Base-by-base conservation (phyloP, 192 early-diverging fungal genomes). In the Coemansia sp. region DNA sequence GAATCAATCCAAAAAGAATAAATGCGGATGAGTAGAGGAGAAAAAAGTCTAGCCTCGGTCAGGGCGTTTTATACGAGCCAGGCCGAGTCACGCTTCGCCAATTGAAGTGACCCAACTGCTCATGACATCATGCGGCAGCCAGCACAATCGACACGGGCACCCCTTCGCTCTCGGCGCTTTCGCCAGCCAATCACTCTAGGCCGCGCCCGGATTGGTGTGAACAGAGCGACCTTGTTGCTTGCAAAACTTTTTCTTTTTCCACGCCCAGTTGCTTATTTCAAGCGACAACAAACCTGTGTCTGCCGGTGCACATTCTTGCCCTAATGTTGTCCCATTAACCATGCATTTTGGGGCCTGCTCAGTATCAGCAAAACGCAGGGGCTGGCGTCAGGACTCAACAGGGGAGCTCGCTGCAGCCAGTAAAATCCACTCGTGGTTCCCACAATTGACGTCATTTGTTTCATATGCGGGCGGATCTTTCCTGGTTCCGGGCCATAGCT, bases 341-440 rank as follows among this genome's bases (percentile, higher is more conserved):
- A 42, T 12, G 4, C 3, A 42, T 15, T 15, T 42, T 42, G 40
- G 40, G 40, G 15, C 10, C 10, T n/a, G 12, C 10, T 15, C 40
- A 42, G 3, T 38, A 40, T 42, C 47, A 34, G 28, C 52, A 65
- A 65, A 58, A 59, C 42, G 57, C 57, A 50, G 20, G 40, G 40
- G 40, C 40, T n/a, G 40, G 40, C 40, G 15, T 10, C 40, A 8
- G 14, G 14, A 31, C 40, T n/a, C 14, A 42, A 42, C 15, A n/a
- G 14, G 5, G 40, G 15, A n/a, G 40, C 12, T 11, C 4, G 40
- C 40, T 2, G 15, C 40, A 42, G 40, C 40, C 49, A 50, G 49
- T 50, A 50, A 5, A 9, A 21, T 50, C 8, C 49, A 15, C 49
- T 19, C 19, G 17, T 19, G 21, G 49, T 50, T 50, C 49, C 49